Conservation (phyloP, 192 early-diverging fungal genomes). For the Backusella psychrophila region DNA sequence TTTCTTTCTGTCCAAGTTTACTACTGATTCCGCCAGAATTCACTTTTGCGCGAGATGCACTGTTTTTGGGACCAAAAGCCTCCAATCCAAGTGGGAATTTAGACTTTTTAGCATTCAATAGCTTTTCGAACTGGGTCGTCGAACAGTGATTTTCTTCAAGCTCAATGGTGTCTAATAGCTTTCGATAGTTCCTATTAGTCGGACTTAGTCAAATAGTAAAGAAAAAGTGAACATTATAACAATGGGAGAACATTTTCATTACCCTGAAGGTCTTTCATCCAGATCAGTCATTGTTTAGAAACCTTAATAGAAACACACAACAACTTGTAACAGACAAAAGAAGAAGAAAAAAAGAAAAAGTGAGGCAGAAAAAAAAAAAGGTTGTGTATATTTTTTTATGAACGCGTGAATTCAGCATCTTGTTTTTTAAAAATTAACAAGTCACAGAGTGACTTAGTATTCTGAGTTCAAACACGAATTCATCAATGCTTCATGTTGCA, state of each 20-base stretch:
- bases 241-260: background rate
- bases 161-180: conserved; percentile 26
- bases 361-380: background rate
- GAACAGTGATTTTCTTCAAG: conserved; percentile 20
- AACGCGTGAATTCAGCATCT: background rate
- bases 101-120: conserved; percentile 31
- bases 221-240: background rate
- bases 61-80: conserved; percentile 34
- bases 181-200: conserved; percentile 20
- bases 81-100: conserved; percentile 36
- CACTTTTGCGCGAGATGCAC: conserved; percentile 32
- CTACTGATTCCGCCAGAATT: conserved; percentile 28
- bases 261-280: conserved; percentile 8
- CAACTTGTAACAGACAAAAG: background rate
- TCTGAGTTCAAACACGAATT: background rate
- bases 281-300: conserved; percentile 1
- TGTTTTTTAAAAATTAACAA: background rate
- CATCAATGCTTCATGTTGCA: background rate
- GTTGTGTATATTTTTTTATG: background rate
- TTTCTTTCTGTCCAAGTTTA: conserved; percentile 33
- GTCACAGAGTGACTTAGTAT: background rate
- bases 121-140: conserved; percentile 17
- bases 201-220: background rate
- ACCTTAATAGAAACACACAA: background rate
- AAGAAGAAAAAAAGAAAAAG: background rate